Base-by-base conservation (phyloP, 2,329 filamentous ascomycete species). In the Saccharata proteae region DNA sequence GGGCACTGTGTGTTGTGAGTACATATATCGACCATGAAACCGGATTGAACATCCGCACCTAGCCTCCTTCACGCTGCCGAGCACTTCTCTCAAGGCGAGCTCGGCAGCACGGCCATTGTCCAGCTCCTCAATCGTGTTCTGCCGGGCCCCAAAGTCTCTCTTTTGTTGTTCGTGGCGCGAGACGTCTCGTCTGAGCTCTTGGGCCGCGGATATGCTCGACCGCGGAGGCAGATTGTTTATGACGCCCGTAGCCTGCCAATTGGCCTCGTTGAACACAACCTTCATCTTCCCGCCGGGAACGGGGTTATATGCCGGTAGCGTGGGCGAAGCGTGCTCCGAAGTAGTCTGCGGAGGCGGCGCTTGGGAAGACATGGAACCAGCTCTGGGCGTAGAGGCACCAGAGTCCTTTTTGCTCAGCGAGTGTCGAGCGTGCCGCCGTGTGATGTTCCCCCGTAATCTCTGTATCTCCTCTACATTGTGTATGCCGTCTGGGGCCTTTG, bases 381-480 rank as follows among this genome's bases (percentile, higher is more conserved):
- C 28, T n/a, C n/a, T n/a, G n/a, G n/a, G n/a, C 11, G 74, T 77
- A n/a, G 74, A 75, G 21, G 63, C 64, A 33, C 77, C 73, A 7
- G 15, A 15, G 19, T 7, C 7, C 37, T 72, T 69, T 37, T 67
- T 70, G 14, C 65, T 60, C 10, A 70, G 58, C 2, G 76, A 75
- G 35, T 69, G 73, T 45, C 82, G 72, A 2, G 83, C 77, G 51
- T 93, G 84, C 37, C 88, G 71, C 40, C 88, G 69, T 16, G 88
- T 96, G 54, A 96, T 93, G 38, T 74, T 71, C 26, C 83, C 82
- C 32, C 88, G 74, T 47, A 93, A 63, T 55, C 80, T 82, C 43
- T 73, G 71, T 47, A 96, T 96, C 55, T 83, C 82, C 6, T 88
- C 82, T 36, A 94, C 82, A 60, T 93, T 69, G 57, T 96, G 88